phyloP scores from a whole-genome alignment of 2,329 filamentous ascomycete species.

The Beauveria australis region DNA sequence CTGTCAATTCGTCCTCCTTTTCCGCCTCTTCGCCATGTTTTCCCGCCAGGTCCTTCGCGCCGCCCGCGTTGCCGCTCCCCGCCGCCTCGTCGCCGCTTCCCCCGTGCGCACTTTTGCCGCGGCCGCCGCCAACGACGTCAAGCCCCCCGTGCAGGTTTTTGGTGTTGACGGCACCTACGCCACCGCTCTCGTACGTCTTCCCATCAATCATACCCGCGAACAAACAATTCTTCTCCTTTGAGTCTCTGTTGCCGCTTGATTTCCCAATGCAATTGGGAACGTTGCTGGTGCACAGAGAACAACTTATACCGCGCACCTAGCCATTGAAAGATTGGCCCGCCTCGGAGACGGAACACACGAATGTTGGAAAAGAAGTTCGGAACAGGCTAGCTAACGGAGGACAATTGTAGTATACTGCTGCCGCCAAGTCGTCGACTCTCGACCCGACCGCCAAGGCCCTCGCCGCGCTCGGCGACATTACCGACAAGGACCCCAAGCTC shows the following conservation, averaged over 20 bases:
- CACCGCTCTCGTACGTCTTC: constrained; percentile 78
- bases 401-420: constrained; percentile 78
- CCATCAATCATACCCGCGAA: neutral
- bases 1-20: constrained; percentile 11
- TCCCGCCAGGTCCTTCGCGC: constrained; percentile 52
- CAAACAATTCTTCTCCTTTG: neutral
- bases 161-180: constrained; percentile 98
- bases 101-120: constrained; percentile 74
- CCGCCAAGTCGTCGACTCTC: constrained; percentile 77
- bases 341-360: neutral
- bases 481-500: constrained; percentile 81
- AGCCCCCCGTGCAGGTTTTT: constrained; percentile 85
- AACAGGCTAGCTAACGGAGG: constrained; percentile 14
- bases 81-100: constrained; percentile 43
- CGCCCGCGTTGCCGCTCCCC: constrained; percentile 50
- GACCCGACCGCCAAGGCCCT: constrained; percentile 80
- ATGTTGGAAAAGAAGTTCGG: neutral
- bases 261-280: neutral
- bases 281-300: neutral
- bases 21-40: constrained; percentile 37
- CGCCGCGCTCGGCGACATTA: constrained; percentile 57
- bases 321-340: neutral
- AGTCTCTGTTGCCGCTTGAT: neutral
- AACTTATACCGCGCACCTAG: neutral
- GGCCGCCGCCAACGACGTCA: constrained; percentile 56